A percentile compares a stretch with the other conserved stretches of the same genome.
Conservation (phyloP, 2,329 filamentous ascomycete species). For the Colletotrichum australisinense region DNA sequence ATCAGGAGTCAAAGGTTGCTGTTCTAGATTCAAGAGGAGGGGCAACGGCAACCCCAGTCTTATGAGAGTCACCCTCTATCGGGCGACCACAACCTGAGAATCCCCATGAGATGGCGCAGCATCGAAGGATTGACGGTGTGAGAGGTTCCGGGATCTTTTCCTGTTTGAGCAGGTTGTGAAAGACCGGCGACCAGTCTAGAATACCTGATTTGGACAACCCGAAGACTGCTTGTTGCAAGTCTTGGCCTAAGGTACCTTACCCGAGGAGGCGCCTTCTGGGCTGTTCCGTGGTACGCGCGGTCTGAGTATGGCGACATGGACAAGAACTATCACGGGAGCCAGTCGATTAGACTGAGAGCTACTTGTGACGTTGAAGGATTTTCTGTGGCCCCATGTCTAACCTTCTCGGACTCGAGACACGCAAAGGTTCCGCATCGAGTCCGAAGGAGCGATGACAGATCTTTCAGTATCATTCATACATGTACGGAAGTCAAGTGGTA, state of each 20-base stretch:
- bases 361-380: neutral
- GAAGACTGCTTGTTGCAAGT: neutral
- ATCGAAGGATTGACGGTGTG: neutral
- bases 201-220: neutral
- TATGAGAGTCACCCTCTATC: neutral
- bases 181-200: neutral
- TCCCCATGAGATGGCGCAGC: neutral
- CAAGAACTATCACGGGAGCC: neutral
- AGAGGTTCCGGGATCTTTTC: neutral
- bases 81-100: neutral
- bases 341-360: neutral
- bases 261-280: too few species aligned
- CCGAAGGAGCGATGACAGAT: neutral
- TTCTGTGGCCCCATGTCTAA: neutral
- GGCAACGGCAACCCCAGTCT: neutral
- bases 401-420: neutral
- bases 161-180: neutral
- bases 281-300: neutral
- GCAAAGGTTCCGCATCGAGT: neutral
- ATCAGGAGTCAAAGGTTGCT: neutral
- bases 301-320: neutral
- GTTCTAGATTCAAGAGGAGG: neutral
- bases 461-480: neutral
- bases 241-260: neutral
- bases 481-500: neutral